Base-by-base conservation (phyloP, 108 stramenopile genomes). In the Seminavis robusta region DNA sequence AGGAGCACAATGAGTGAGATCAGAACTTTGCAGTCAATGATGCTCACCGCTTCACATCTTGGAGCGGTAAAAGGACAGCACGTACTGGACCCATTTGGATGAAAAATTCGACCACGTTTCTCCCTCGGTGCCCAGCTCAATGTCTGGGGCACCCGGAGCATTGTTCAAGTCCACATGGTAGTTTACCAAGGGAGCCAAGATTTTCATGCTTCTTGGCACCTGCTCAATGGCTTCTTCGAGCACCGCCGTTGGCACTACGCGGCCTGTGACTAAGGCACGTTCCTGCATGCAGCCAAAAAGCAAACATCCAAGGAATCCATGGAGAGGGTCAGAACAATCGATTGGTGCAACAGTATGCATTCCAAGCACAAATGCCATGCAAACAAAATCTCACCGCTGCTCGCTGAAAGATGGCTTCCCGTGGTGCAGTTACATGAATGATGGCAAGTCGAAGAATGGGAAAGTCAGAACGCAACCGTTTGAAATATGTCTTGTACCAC, bases 161-260 rank as follows among this genome's bases (percentile, higher is more conserved):
- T 94, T 94, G 33, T 81, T 70, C 27, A 94, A 30, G 33, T 84
- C 83, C 17, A 75, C 84, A 58, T 84, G 81, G 67, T 74, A 94
- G 47, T 90, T 85, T 7, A 75, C 87, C 23, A 76, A 17, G 1
- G 80, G 85, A 23, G 63, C 60, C 39, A 94, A 51, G 21, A 71
- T 74, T 41, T 80, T 52, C 0, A 94, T 74, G 11, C 84, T 86
- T 38, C 42, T 59, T 25, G 93, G 93, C 38, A 94, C 93, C 53
- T 88, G 84, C 51, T 88, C 65, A 17, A 90, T 23, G 20, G 93
- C 76, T 20, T 41, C 51, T 40, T 82, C 71, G 33, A 94, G 47
- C n/a, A 79, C 51, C 41, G 79, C 73, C 16, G 63, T 33, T 5
- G 93, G 93, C 3, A 94, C 85, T 11, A 90, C 59, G 37, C 93